Base-by-base conservation (phyloP, 495 filamentous ascomycete species). In the Parmelia sp. region DNA sequence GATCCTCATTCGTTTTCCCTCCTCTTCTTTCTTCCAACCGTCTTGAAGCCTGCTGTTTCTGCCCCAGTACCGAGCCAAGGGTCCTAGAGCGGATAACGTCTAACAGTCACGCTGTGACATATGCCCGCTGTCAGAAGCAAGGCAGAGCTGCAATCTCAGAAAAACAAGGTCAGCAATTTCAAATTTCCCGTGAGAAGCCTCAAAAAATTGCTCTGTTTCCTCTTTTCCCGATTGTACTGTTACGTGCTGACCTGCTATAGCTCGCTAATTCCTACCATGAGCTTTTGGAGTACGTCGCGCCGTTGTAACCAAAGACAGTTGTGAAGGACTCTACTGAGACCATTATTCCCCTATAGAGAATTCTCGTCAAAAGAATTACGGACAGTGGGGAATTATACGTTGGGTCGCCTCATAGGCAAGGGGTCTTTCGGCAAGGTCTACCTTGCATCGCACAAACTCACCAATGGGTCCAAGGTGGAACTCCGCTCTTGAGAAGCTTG, bases 401-500 rank as follows among this genome's bases (percentile, higher is more conserved):
- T 97, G 23, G 94, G 93, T 40, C 85, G 87, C 60, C 79, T 98
- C 57, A 96, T 98, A 71, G 94, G 94, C 59, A 97, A 97, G 73
- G 94, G 94, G 42, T 96, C 91, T 57, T 98, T 97, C 77, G 94
- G 94, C 68, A 97, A 97, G 78, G 94, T 97, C 63, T 98, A 97
- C 74, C 83, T 98, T 66, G 94, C 95, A 62, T 87, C 88, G 31
- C 94, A 98, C 76, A 97, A 96, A 74, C 90, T 98, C 75, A 97
- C 90, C 68, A 97, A 97, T 86, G 92, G 91, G 71, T 96, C 92
- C 62, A 97, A 97, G 85, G 94, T 96, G 62, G 37, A 31, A 42
- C 33, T 60, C 61, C 45, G 19, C 12, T 39, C n/a, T 15, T 25
- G 37, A 9, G 31, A 14, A 17, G 6, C 19, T 47, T 27, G n/a